Evolutionary conservation across 148 eudicot genomes (phyloP), one percentile per base, ranked within the genome.

Genomic region (Salicornia ramosissima): DNA sequence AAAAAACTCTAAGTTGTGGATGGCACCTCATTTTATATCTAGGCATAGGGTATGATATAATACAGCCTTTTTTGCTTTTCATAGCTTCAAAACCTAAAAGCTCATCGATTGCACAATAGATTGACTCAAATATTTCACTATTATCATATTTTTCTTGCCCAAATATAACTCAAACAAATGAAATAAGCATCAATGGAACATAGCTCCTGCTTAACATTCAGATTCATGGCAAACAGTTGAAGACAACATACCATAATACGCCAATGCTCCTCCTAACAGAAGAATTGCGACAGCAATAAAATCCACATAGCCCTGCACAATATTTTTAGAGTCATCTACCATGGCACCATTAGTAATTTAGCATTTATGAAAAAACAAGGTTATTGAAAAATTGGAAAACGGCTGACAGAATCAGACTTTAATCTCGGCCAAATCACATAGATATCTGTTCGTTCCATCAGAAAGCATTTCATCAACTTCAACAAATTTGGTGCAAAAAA

Each of bases 201-300:
- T 18, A 65, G 3, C n/a, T n/a, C n/a, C n/a, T n/a, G n/a, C n/a
- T n/a, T n/a, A n/a, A 22, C 31, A 0, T 31, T 61, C 21, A 33
- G 25, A 10, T 9, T 16, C 39, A 6, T 21, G 36, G 16, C 46
- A 39, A 29, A 61, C 11, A 22, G 55, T 25, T 25, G 15, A 13
- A 71, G 42, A 73, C 22, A 65, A 68, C 96, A 85, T 74, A 92
- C 98, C 98, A 57, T 92, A 92, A 76, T 90, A 80, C 40, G 94
- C 96, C 75, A 92, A 83, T 78, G 96, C 98, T 71, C 86, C 91
- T 75, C 93, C 97, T 72, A 92, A 66, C 64, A 85, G 77, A 76
- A 92, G 84, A 71, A 80, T 71, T 50, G 76, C 85, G 39, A 86
- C 22, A 33, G 96, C 83, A 68, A 86, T 83, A 8, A 84, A 64